A percentile compares a stretch with the other conserved stretches of the same genome.
Conservation (phyloP, 176 grass and related monocot genomes). For the Lolium rigidum region DNA sequence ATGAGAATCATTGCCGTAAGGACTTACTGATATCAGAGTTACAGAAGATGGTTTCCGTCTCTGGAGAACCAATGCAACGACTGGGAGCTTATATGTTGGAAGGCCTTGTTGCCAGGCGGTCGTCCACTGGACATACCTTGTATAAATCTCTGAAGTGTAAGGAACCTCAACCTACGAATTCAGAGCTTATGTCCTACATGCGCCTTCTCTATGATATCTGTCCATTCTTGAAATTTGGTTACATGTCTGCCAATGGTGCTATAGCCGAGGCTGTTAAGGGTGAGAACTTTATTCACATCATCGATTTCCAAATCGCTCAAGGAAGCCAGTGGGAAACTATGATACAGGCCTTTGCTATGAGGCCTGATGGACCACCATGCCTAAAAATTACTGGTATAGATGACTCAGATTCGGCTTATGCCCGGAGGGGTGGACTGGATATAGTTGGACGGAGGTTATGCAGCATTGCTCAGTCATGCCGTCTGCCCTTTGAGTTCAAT, state of each 20-base stretch:
- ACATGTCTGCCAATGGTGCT: slow-evolving; percentile 87
- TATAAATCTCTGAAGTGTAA: slow-evolving; percentile 88
- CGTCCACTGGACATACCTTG: slow-evolving; percentile 61
- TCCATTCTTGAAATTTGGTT: slow-evolving; percentile 85
- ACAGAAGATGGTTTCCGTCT: slow-evolving; percentile 69
- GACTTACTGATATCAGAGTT: slow-evolving; percentile 66
- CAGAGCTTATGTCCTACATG: slow-evolving; percentile 84
- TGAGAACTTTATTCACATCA: slow-evolving; percentile 74
- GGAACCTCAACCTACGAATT: slow-evolving; percentile 62
- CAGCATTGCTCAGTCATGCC: slow-evolving; percentile 45
- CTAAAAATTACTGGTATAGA: slow-evolving; percentile 83
- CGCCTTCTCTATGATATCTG: slow-evolving; percentile 72
- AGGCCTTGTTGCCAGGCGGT: slow-evolving; percentile 72
- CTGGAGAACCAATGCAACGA: slow-evolving; percentile 73
- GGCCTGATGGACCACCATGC: slow-evolving; percentile 52
- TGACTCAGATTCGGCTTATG: slow-evolving; percentile 66
- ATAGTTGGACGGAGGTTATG: slow-evolving; percentile 64
- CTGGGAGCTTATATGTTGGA: slow-evolving; percentile 86
- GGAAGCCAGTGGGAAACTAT: slow-evolving; percentile 74
- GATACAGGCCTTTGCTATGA: slow-evolving; percentile 65
- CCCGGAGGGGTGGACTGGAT: slow-evolving; percentile 63
- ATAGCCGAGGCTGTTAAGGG: slow-evolving; percentile 80
- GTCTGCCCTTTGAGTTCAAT: slow-evolving; percentile 75
- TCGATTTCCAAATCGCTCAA: slow-evolving; percentile 83
- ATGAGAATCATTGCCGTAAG: slow-evolving; percentile 51